Evolutionary conservation across 306 rosid genomes (phyloP).

Genomic region (Fagus sylvatica): DNA sequence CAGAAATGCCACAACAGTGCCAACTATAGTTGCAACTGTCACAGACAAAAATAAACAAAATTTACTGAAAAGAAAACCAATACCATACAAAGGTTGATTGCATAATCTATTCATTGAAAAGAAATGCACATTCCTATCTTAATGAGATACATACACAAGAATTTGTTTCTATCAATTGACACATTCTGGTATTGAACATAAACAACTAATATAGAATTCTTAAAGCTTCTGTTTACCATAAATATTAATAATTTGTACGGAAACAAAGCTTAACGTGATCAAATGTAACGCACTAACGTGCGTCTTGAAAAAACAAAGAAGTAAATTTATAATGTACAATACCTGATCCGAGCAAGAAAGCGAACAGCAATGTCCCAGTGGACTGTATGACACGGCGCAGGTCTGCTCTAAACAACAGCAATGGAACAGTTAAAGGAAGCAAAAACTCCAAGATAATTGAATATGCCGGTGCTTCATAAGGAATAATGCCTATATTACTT

Average conservation of each 20-base stretch:
- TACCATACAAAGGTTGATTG: background rate
- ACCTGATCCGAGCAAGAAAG: constrained; percentile 51
- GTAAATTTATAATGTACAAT: background rate
- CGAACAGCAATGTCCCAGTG: constrained; percentile 45
- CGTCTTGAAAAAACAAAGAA: too few relatives aligned
- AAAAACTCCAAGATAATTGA: constrained; percentile 46
- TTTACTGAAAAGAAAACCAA: constrained; percentile 4
- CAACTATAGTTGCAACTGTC: constrained; percentile 44
- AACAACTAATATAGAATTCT: background rate
- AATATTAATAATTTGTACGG: background rate
- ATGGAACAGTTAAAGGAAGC: constrained; percentile 44
- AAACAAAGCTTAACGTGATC: background rate
- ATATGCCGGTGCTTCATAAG: constrained; percentile 43
- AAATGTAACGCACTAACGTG: background rate
- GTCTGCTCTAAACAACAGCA: constrained; percentile 49
- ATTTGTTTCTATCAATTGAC: background rate
- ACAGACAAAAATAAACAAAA: constrained; percentile 9
- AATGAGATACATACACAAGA: background rate
- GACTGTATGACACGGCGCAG: constrained; percentile 34
- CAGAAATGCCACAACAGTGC: constrained; percentile 50
- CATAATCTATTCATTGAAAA: background rate
- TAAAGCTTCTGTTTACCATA: background rate
- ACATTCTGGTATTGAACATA: background rate
- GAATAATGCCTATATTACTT: constrained; percentile 47
- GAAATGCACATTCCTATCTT: background rate